A percentile compares a stretch with the other conserved stretches of the same genome.
Evolutionary conservation across 169 alveolate genomes (phyloP).

Genomic region (Babesia divergens): DNA sequence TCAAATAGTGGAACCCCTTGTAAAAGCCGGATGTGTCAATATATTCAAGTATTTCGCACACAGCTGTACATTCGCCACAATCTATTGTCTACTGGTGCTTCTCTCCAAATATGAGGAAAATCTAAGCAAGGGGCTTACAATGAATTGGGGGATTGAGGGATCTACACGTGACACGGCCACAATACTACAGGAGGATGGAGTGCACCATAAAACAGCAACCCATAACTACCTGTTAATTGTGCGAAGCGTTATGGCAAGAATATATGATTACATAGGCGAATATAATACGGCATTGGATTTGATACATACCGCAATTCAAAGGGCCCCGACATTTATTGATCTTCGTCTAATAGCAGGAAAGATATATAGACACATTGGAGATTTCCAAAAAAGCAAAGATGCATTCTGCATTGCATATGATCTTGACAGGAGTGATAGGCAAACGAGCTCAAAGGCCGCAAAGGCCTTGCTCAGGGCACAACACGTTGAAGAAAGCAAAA

Average conservation of each 20-base stretch:
- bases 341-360: conserved; percentile 24
- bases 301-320: neutral
- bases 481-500: conserved; percentile 5
- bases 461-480: conserved; percentile 28
- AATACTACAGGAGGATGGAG: neutral
- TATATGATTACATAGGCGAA: conserved; percentile 29
- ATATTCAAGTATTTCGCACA: conserved; percentile 25
- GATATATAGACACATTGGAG: conserved; percentile 35
- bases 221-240: neutral
- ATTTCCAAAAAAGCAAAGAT: conserved; percentile 3
- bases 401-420: conserved; percentile 46
- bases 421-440: conserved; percentile 45
- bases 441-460: conserved; percentile 46
- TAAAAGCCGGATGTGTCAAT: conserved; percentile 7
- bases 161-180: neutral
- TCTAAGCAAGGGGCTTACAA: neutral
- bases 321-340: conserved; percentile 29
- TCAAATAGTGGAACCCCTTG: neutral
- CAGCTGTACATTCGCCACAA: conserved; percentile 14
- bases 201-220: neutral
- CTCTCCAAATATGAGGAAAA: neutral
- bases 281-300: conserved; percentile 14
- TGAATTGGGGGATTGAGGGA: neutral
- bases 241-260: conserved; percentile 2
- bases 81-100: conserved; percentile 10